phyloP scores from a whole-genome alignment of 495 filamentous ascomycete genomes.

The Penicillium simplicissimum region DNA sequence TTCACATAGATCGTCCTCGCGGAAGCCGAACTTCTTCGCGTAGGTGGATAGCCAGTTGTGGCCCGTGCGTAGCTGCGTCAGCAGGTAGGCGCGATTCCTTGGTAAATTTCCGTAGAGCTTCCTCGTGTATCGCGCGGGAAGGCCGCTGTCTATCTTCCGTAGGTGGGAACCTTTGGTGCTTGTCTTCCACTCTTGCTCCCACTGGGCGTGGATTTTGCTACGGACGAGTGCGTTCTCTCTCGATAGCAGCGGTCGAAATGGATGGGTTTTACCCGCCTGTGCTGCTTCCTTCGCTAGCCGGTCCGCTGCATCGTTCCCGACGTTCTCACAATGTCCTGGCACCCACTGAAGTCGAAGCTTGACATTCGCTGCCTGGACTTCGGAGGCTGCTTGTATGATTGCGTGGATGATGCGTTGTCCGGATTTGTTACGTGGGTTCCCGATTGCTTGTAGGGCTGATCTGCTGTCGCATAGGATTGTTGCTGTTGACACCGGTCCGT shows the following conservation, averaged over 20 bases:
- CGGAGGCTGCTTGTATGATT: constrained; percentile 19
- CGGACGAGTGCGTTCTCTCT: not conserved
- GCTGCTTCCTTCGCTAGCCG: not conserved
- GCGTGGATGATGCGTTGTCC: constrained; percentile 24
- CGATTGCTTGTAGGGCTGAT: constrained; percentile 22
- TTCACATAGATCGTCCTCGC: not conserved
- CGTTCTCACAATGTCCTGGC: not conserved
- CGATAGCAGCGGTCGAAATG: not conserved
- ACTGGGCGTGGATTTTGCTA: not conserved
- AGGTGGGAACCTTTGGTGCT: not conserved
- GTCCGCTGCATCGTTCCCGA: not conserved
- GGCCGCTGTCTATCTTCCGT: not conserved
- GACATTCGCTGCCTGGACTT: constrained; percentile 14
- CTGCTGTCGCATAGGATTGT: constrained; percentile 22
- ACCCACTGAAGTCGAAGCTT: constrained; percentile 24
- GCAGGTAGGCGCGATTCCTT: not conserved
- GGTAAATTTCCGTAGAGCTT: not conserved
- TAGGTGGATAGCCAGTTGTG: not conserved
- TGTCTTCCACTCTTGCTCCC: not conserved
- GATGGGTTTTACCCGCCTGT: not conserved
- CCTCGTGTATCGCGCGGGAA: not conserved
- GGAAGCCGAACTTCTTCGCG: not conserved
- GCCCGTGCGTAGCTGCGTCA: not conserved
- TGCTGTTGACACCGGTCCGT: no score
- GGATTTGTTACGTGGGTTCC: constrained; percentile 19